Evolutionary conservation across 2,329 filamentous ascomycete genomes (phyloP).

Genomic region (Ophiostoma sp.): DNA sequence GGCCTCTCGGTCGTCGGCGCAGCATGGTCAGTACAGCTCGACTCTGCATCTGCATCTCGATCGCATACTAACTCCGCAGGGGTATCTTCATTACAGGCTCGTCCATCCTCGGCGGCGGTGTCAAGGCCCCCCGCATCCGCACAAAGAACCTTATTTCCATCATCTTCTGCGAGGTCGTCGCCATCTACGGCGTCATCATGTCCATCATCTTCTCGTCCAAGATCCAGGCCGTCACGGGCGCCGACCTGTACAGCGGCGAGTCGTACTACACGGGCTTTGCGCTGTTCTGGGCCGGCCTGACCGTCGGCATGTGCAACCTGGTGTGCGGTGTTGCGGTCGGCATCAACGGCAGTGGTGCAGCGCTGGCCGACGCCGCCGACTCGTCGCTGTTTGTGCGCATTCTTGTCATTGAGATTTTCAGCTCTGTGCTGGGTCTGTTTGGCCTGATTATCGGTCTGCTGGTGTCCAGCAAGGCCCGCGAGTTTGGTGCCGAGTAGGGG

Average conservation of each 20-base stretch:
- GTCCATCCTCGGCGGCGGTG: conserved; percentile 93
- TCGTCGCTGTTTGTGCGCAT: conserved; percentile 96
- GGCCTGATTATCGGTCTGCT: conserved; percentile 92
- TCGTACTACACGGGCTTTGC: conserved; percentile 95
- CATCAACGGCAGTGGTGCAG: conserved; percentile 96
- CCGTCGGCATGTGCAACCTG: conserved; percentile 92
- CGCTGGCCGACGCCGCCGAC: conserved; percentile 91
- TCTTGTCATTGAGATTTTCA: conserved; percentile 98
- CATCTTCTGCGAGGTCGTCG: conserved; percentile 99
- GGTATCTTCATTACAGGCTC: conserved; percentile 98
- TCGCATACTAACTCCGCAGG: conserved; percentile 47
- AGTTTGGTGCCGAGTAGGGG: conserved; percentile 52
- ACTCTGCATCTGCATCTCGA: conserved; percentile 16
- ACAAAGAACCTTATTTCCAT: conserved; percentile 99
- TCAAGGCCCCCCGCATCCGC: conserved; percentile 92
- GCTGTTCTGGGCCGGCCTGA: conserved; percentile 91
- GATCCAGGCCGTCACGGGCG: conserved; percentile 59
- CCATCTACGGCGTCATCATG: conserved; percentile 99
- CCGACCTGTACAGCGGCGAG: conserved; percentile 63
- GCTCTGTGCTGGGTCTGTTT: conserved; percentile 92
- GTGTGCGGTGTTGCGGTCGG: conserved; percentile 95
- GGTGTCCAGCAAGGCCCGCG: conserved; percentile 73
- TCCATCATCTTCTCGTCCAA: conserved; percentile 96
- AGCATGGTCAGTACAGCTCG: conserved; percentile 66
- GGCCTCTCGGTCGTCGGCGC: conserved; percentile 93